These are phyloP conservation scores for Pseudogymnoascus sp. DNA, from an alignment of 2,329 filamentous ascomycete genomes.

Conservation along the genomic window DNA sequence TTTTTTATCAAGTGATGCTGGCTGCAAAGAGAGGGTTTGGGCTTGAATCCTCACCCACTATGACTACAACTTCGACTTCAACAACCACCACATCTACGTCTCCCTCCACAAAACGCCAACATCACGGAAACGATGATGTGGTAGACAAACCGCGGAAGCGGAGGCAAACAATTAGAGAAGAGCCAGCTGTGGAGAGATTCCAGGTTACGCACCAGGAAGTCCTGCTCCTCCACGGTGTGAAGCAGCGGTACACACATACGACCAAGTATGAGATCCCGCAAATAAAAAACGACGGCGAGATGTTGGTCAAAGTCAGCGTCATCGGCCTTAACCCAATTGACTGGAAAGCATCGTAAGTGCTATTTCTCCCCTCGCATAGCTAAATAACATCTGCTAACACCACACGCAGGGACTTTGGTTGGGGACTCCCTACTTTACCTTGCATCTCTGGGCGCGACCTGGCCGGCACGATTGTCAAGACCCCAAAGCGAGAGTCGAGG, in stretches of 20 bases:
- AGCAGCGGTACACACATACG: constrained; percentile 42
- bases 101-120: neutral
- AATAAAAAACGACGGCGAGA: constrained; percentile 46
- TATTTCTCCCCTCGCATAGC: constrained; percentile 49
- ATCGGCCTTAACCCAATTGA: constrained; percentile 70
- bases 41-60: neutral
- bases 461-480: constrained; percentile 54
- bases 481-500: constrained; percentile 35
- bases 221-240: constrained; percentile 42
- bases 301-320: constrained; percentile 52
- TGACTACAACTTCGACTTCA: neutral
- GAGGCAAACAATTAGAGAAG: neutral
- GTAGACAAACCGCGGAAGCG: neutral
- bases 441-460: constrained; percentile 42
- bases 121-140: neutral
- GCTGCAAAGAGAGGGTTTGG: neutral
- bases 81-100: neutral
- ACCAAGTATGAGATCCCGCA: constrained; percentile 39
- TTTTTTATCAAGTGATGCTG: neutral
- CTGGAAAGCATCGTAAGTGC: constrained; percentile 67
- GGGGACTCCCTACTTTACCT: constrained; percentile 24
- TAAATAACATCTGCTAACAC: constrained; percentile 55
- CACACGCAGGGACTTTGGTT: constrained; percentile 36
- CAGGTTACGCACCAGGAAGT: constrained; percentile 34
- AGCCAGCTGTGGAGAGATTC: neutral